phyloP scores from a whole-genome alignment of 2,329 filamentous ascomycete genomes.

The Furcasterigmium furcatum region DNA sequence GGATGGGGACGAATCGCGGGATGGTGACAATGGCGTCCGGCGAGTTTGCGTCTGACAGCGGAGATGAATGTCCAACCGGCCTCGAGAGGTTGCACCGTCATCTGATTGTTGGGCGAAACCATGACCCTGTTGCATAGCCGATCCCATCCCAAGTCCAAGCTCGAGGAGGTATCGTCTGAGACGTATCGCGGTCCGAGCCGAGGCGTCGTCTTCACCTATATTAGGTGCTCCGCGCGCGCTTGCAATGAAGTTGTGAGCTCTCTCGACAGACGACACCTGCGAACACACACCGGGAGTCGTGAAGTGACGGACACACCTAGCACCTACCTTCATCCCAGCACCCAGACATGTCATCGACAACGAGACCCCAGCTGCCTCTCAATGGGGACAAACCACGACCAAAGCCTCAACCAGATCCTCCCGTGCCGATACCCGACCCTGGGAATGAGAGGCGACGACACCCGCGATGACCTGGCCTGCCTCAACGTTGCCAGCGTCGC shows the following conservation, averaged over 20 bases:
- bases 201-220: neutral
- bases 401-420: constrained; percentile 24
- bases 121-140: neutral
- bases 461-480: no score
- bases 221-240: neutral
- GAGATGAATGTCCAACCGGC: neutral
- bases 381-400: constrained; percentile 20
- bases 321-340: neutral
- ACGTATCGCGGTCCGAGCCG: neutral
- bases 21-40: neutral
- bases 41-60: neutral
- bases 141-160: neutral
- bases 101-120: neutral
- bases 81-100: neutral
- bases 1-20: neutral
- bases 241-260: neutral
- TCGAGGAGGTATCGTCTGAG: neutral
- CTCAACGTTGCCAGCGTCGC: no score
- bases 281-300: neutral
- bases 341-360: neutral
- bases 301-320: neutral
- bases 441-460: no score
- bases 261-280: neutral
- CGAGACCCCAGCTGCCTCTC: neutral
- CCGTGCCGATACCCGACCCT: constrained; percentile 22